phyloP scores from a whole-genome alignment of 805 yeast species.

The Metschnikowia picachoensis region DNA sequence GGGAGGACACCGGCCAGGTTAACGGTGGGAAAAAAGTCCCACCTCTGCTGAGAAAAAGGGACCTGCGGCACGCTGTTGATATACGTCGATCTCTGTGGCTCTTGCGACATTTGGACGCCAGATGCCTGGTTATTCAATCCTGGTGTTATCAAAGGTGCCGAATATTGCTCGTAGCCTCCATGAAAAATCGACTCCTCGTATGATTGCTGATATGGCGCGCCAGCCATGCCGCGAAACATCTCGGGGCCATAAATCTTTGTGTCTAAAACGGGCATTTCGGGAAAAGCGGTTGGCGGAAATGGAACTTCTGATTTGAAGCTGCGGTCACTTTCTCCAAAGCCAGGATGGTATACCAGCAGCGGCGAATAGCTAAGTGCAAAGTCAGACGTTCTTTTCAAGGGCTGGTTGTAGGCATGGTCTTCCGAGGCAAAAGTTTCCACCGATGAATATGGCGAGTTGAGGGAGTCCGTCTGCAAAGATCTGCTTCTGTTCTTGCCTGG shows the following conservation, averaged over 20 bases:
- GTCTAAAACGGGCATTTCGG: neutral
- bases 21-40: constrained; percentile 4
- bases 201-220: neutral
- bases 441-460: neutral
- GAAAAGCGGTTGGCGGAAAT: neutral
- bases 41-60: constrained; percentile 1
- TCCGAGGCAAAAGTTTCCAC: constrained; percentile 1
- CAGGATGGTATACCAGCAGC: constrained; percentile 3
- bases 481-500: constrained; percentile 5
- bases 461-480: neutral
- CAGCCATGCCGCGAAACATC: neutral
- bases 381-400: neutral
- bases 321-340: neutral
- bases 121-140: constrained; percentile 5
- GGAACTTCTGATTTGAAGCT: neutral
- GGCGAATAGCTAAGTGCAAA: constrained; percentile 1
- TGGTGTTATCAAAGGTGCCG: neutral
- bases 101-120: constrained; percentile 8
- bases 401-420: neutral
- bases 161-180: constrained; percentile 6
- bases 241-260: neutral
- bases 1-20: neutral
- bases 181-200: neutral
- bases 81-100: neutral
- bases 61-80: neutral